A percentile compares a stretch with the other conserved stretches of the same genome.
phyloP scores from a whole-genome alignment of 768 basidiomycete species.

The Lactifluus volemus region DNA sequence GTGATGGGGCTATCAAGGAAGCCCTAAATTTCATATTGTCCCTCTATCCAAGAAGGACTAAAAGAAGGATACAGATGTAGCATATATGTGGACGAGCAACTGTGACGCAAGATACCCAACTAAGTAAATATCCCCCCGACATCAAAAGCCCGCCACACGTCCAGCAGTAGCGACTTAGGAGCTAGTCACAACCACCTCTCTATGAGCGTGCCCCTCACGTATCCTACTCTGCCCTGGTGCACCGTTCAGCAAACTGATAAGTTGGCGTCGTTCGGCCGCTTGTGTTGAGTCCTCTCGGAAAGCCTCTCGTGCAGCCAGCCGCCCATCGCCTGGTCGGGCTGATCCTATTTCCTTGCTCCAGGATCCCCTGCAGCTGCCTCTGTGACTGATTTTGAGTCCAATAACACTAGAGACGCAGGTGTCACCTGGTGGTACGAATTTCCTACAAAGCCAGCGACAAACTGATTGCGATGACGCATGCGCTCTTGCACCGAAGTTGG shows the following conservation, averaged over 20 bases:
- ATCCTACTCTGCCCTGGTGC: conserved; percentile 12
- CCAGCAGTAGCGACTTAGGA: neutral
- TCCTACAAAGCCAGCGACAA: conserved; percentile 91
- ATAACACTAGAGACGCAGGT: conserved; percentile 71
- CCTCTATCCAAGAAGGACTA: neutral
- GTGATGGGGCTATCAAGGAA: neutral
- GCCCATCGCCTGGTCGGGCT: conserved; percentile 32
- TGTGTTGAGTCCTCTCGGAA: conserved; percentile 26
- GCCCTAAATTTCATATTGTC: neutral
- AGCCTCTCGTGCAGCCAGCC: conserved; percentile 40
- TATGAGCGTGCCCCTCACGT: neutral
- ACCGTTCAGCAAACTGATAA: conserved; percentile 17
- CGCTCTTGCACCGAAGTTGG: conserved; percentile 58
- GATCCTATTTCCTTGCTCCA: conserved; percentile 28
- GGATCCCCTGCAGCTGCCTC: conserved; percentile 31
- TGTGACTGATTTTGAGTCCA: conserved; percentile 47
- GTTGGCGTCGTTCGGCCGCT: conserved; percentile 15
- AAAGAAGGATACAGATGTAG: conserved; percentile 1
- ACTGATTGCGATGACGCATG: conserved; percentile 78
- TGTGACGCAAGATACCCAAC: neutral
- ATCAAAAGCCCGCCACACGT: conserved; percentile 12
- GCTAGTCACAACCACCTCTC: neutral
- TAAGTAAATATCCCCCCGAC: neutral
- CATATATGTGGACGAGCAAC: neutral
- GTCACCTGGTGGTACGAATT: conserved; percentile 81